Base-by-base conservation (phyloP, 1,284 basidiomycete genomes). In the Cryptococcus sp. region DNA sequence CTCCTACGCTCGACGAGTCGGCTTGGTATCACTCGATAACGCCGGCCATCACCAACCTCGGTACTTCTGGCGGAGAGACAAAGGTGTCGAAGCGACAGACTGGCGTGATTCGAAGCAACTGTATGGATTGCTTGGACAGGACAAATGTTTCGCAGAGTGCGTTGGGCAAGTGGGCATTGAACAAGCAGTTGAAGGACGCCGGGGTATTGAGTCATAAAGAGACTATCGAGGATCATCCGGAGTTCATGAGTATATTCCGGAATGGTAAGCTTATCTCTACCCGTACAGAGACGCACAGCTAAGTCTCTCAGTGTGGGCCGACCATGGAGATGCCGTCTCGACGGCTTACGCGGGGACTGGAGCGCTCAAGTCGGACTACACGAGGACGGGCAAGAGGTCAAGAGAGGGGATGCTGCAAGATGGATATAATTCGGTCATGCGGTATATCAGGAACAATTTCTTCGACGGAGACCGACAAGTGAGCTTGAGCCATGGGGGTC, bases 391-490 rank as follows among this genome's bases (percentile, higher is more conserved):
- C 61, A 86, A 87, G 71, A 81, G 93, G 21, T 90, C 89, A 3
- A 81, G 78, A 45, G 81, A 83, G 54, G 94, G 94, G 24, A 71
- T 78, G 24, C 62, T 95, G 41, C 83, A 92, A 64, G 95, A 98
- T 72, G 89, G 90, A 1, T 77, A 84, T 71, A 98, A 97, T 72
- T 86, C 86, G 18, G 69, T 84, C 2, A 79, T 84, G 73, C 82
- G 95, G 53, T 99, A 98, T 69, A 66, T 97, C 58, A 92, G 86
- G 78, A 98, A 98, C 77, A 98, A 97, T 71, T 93, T 91, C 75
- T 88, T 97, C 63, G 95, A 98, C 69, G 95, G 95, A 5, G 80
- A 90, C 45, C 78, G 93, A 64, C 92, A 88, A 77, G 84, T 83
- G 63, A 19, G 3, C 12, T 24, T 33, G n/a, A 39, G 19, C 23